Evolutionary conservation across 1,139 yeast genomes (phyloP).

Genomic region (Lodderomyces pseudojiufengensis): DNA sequence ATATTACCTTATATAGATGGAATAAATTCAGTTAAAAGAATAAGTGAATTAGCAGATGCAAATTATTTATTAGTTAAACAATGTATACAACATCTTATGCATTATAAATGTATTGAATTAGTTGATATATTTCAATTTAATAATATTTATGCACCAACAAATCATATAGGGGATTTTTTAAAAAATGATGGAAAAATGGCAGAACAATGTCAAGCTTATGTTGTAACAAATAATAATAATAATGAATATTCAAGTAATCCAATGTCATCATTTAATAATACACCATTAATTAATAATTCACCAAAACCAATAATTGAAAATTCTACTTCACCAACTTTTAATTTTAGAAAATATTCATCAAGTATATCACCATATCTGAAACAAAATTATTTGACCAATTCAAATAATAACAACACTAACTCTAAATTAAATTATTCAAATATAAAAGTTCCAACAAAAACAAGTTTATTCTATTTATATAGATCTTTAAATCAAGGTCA

Average conservation of each 20-base stretch:
- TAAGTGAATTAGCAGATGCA: slow-evolving; percentile 77
- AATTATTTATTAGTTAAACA: slow-evolving; percentile 76
- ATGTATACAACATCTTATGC: slow-evolving; percentile 87
- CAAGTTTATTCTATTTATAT: slow-evolving; percentile 70
- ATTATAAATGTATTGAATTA: slow-evolving; percentile 79
- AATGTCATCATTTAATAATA: slow-evolving; percentile 3
- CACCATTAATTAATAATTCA: slow-evolving; percentile 9
- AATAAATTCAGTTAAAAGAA: slow-evolving; percentile 71
- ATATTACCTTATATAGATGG: slow-evolving; percentile 87
- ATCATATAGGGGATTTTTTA: slow-evolving; percentile 65
- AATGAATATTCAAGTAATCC: slow-evolving; percentile 12
- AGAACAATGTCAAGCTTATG: slow-evolving; percentile 83
- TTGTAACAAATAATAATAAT: slow-evolving; percentile 25
- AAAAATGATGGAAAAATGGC: slow-evolving; percentile 58
- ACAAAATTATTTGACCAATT: slow-evolving; percentile 9
- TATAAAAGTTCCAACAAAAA: slow-evolving; percentile 55
- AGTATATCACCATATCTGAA: slow-evolving; percentile 16
- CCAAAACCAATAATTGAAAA: slow-evolving; percentile 4
- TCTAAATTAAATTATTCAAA: slow-evolving; percentile 2
- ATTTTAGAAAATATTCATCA: slow-evolving; percentile 11
- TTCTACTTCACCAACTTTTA: slow-evolving; percentile 10
- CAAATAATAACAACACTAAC: slow-evolving; percentile 7
- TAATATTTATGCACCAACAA: slow-evolving; percentile 87
- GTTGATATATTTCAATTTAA: slow-evolving; percentile 86
- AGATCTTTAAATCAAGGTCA: slow-evolving; percentile 76